A percentile compares a stretch with the other conserved stretches of the same genome.
Conservation (phyloP, 2,329 filamentous ascomycete genomes). For the Sclerotinia subarctica region DNA sequence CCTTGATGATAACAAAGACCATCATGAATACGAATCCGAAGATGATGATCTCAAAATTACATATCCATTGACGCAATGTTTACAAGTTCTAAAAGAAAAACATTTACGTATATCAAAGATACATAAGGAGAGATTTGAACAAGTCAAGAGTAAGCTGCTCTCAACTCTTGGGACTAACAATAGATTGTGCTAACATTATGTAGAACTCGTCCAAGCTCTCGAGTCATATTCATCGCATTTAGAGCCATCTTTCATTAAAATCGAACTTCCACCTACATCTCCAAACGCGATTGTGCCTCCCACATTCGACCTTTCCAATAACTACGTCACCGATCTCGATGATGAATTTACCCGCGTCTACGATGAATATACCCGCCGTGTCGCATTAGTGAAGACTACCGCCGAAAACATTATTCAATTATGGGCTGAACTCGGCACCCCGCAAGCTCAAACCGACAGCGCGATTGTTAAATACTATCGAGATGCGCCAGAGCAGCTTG, state of each 20-base stretch:
- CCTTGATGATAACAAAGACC: conserved; percentile 70
- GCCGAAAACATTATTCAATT: conserved; percentile 87
- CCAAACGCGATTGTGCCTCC: conserved; percentile 73
- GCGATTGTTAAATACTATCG: conserved; percentile 86
- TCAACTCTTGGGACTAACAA: not conserved
- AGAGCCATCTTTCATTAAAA: conserved; percentile 80
- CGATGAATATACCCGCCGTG: conserved; percentile 87
- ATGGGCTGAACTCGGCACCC: conserved; percentile 93
- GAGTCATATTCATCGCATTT: conserved; percentile 96
- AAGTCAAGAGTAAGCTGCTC: conserved; percentile 79
- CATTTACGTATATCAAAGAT: conserved; percentile 74
- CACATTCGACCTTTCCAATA: conserved; percentile 86
- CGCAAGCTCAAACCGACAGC: conserved; percentile 86
- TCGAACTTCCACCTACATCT: conserved; percentile 78
- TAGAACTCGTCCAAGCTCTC: conserved; percentile 88
- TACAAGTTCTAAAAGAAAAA: conserved; percentile 81
- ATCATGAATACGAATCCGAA: conserved; percentile 61
- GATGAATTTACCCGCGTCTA: conserved; percentile 91
- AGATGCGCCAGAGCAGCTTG: conserved; percentile 88
- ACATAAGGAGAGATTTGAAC: conserved; percentile 88
- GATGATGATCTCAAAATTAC: conserved; percentile 72
- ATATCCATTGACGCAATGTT: conserved; percentile 76
- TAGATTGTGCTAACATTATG: conserved; percentile 24
- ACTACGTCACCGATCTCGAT: conserved; percentile 84
- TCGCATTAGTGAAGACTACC: conserved; percentile 69